Evolutionary conservation across 1,284 basidiomycete genomes (phyloP), one percentile per base, ranked within the genome.

Genomic region (Trichosporon sp.): DNA sequence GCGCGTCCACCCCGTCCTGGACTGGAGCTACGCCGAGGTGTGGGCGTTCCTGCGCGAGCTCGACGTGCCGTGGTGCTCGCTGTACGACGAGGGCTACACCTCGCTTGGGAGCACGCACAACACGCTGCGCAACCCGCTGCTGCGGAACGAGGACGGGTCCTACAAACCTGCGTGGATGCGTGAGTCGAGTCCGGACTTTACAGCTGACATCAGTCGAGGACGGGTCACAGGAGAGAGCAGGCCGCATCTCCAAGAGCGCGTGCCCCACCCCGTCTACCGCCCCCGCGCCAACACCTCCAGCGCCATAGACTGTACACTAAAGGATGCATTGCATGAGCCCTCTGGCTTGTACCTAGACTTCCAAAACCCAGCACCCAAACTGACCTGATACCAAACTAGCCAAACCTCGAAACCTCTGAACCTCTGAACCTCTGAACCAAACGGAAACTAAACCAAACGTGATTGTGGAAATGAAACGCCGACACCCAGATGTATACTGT

Each of bases 1-100:
- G 78, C 89, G 96, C 23, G 89, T 99, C 31, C 96, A 99, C 80
- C 96, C 97, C 0, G 92, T 99, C 75, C 91, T 99, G 64, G 91
- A 98, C 79, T 99, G 96, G 96, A 86, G 88, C 0, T 99, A 99
- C 82, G 79, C 84, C 1, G 89, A 97, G 71, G 88, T 99, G 1
- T 99, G 97, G 97, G 83, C 85, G 0, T 99, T 96, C 83, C 84
- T 99, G 42, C 86, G 90, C 7, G 85, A 86, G 69, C 85, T 96
- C 9, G 80, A 88, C 1, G 88, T 98, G 12, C 91, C 90, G 2
- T 99, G 96, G 81, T 99, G 96, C 79, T 78, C 80, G 31, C 82
- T 99, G 53, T 99, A 99, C 77, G 94, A 99, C 77, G 86, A 92
- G 82, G 97, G 97, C 91, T 99, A 97, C 82, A 99, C 97, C 0